These are phyloP conservation scores for Serendipita vermifera DNA, from an alignment of 768 basidiomycete species.

Conservation along the genomic window DNA sequence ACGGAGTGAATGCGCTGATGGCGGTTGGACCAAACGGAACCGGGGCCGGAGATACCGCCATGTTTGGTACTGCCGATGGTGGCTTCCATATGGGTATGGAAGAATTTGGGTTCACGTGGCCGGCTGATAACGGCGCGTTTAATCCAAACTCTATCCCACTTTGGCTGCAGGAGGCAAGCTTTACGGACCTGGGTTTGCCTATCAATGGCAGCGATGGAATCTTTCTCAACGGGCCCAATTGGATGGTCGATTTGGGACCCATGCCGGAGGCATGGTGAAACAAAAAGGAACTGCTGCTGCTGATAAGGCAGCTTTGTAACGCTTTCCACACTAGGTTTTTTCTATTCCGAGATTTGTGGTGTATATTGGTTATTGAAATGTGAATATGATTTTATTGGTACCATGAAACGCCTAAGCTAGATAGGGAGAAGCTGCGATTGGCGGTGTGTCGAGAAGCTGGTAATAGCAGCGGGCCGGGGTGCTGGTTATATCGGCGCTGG, in stretches of 20 bases:
- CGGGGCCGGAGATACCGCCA: conserved; percentile 12
- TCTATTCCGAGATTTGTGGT: too few species aligned
- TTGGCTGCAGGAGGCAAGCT: conserved; percentile 87
- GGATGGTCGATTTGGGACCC: conserved; percentile 8
- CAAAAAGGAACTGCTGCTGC: too few species aligned
- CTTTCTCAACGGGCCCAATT: conserved; percentile 37
- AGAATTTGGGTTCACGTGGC: conserved; percentile 70
- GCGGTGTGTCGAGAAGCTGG: too few species aligned
- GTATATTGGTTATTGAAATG: too few species aligned
- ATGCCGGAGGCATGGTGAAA: conserved; percentile 11
- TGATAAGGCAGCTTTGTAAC: too few species aligned
- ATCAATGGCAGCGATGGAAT: conserved; percentile 83
- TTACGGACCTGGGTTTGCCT: conserved; percentile 84
- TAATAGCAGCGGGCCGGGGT: too few species aligned
- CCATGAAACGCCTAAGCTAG: too few species aligned
- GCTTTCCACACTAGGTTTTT: too few species aligned
- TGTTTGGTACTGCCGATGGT: background rate
- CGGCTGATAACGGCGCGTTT: conserved; percentile 42
- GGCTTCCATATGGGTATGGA: conserved; percentile 49
- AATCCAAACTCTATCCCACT: conserved; percentile 72
- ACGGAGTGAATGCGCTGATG: too few species aligned
- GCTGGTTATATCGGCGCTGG: too few species aligned
- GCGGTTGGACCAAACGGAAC: background rate
- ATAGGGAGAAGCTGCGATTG: too few species aligned
- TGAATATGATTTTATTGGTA: too few species aligned